Conservation (phyloP, 179 eudicot genomes). For the Monotropa hypopitys region DNA sequence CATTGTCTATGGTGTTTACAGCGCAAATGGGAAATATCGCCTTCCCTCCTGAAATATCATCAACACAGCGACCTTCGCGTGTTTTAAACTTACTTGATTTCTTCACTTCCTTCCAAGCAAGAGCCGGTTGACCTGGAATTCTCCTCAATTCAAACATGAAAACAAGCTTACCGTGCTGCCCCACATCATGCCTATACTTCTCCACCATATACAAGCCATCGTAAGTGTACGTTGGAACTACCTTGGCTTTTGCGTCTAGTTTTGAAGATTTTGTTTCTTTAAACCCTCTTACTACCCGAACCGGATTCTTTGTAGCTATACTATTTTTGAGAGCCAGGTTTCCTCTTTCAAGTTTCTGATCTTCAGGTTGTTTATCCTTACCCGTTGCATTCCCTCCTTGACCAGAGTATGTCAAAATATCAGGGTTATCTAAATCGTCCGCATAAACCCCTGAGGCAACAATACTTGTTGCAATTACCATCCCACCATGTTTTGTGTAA, state of each 20-base stretch:
- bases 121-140: slow-evolving; percentile 57
- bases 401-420: slow-evolving; percentile 59
- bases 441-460: slow-evolving; percentile 73
- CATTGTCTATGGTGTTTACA: slow-evolving; percentile 49
- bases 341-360: slow-evolving; percentile 82
- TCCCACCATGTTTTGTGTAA: slow-evolving; percentile 23
- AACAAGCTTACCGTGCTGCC: slow-evolving; percentile 48
- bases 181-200: slow-evolving; percentile 32
- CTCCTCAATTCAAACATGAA: slow-evolving; percentile 64
- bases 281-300: slow-evolving; percentile 67
- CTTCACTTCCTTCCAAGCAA: slow-evolving; percentile 64
- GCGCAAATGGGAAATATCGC: slow-evolving; percentile 44
- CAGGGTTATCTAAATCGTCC: slow-evolving; percentile 47
- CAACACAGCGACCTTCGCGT: slow-evolving; percentile 36
- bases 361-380: slow-evolving; percentile 39
- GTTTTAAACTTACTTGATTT: slow-evolving; percentile 33
- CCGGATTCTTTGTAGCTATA: slow-evolving; percentile 32
- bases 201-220: slow-evolving; percentile 69
- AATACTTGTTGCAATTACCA: slow-evolving; percentile 50
- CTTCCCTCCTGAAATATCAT: slow-evolving; percentile 51
- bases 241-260: slow-evolving; percentile 30
- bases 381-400: slow-evolving; percentile 55
- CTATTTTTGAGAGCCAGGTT: slow-evolving; percentile 69
- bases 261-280: slow-evolving; percentile 43
- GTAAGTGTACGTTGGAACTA: slow-evolving; percentile 42